Base-by-base conservation (phyloP, 148 eudicot genomes). In the Dysphania ambrosioides region DNA sequence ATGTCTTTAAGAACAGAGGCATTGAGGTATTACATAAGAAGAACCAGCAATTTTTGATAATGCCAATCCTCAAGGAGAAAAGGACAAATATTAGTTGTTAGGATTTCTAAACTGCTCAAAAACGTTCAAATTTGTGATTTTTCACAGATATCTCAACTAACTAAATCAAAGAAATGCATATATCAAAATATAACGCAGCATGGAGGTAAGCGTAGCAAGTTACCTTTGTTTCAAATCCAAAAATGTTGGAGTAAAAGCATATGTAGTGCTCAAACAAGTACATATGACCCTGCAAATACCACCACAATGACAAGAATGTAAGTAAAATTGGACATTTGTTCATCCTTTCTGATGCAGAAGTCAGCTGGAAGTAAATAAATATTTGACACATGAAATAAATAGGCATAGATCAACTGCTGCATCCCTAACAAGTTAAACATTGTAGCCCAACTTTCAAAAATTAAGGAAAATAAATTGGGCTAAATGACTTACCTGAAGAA, bases 221-320 rank as follows among this genome's bases (percentile, higher is more conserved):
- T 59, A 95, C 99, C 99, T 95, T 95, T 34, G 99, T 90, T 87
- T 95, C 99, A 85, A 90, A 95, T 81, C 99, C 97, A 86, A 95
- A 92, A 26, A 95, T 85, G 80, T 95, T 95, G 79, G 97, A 87
- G 78, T 95, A 95, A 81, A 95, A 95, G 91, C 99, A 95, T 79
- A 95, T 79, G 78, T 78, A 82, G 78, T 79, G 91, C 66, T 76
- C 93, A 85, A 95, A 95, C 76, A 95, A 70, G 83, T 95, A 95
- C 99, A 95, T 89, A 77, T 95, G 99, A 72, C 99, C 99, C 99
- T 95, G 96, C 90, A 92, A 64, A 78, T 68, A 80, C 41, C 56
- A 75, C 70, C 62, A 35, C 32, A 75, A 55, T 42, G 57, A 53
- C 61, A 49, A 68, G 76, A 70, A 72, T 19, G 67, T 55, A 58